Evolutionary conservation across 2,329 filamentous ascomycete genomes (phyloP), one percentile per base, ranked within the genome.

Genomic region (Alternaria solani): DNA sequence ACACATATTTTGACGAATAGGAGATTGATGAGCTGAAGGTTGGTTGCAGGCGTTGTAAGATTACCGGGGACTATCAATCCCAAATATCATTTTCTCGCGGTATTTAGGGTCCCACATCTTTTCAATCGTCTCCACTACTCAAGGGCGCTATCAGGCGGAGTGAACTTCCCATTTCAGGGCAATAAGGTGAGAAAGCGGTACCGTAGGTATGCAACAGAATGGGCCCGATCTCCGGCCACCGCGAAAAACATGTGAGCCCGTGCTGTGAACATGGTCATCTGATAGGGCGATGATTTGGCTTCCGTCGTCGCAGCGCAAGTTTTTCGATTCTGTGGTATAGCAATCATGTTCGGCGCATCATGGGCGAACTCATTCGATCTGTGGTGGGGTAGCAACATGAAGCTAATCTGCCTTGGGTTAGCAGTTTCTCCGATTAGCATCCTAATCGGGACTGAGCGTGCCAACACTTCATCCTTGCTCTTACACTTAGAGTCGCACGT

Each of bases 1-100:
- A 39, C 54, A 62, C 68, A 69, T 70, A 2, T 30, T 30, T 2
- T 11, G 0, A 11, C 28, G 8, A 30, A 11, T 5, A 30, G 4
- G 9, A 12, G 2, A 30, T 30, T 11, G 0, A 30, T 12, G 28
- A 30, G 0, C 5, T 11, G 1, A 11, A 0, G 28, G 20, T 23
- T 30, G 28, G 9, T 11, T 11, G 28, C 28, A 30, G 11, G 9
- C 4, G 28, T 0, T 12, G 4, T 30, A 30, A 11, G 7, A 11
- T 0, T 11, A 4, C 0, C 11, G 28, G 4, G 28, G 1, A 0
- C 28, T 30, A 2, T 12, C 28, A 0, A 0, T 9, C 28, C 11
- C 11, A 30, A 30, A 7, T 30, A 30, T 8, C 28, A 30, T 30
- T 30, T 30, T 5, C 11, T 30, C 9, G 1, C 8, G 11, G 2